Evolutionary conservation across 108 stramenopile genomes (phyloP).

Genomic region (Cyclotella cryptica): DNA sequence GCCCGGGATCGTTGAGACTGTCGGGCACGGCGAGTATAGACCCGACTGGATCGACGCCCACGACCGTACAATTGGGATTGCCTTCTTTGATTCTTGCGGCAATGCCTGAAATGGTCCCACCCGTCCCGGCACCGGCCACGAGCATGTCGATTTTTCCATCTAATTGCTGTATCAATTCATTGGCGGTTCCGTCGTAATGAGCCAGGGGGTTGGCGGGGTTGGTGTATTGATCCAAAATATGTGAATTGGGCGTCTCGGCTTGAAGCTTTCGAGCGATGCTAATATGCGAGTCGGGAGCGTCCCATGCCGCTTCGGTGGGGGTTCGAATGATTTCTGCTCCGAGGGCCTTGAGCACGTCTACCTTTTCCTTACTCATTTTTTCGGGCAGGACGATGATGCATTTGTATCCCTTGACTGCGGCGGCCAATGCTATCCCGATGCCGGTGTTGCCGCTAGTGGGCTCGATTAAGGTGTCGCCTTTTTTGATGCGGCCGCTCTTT

Average conservation of each 20-base stretch:
- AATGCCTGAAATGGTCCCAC: slow-evolving; percentile 88
- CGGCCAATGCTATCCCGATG: slow-evolving; percentile 92
- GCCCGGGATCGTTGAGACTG: slow-evolving; percentile 79
- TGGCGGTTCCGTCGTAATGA: slow-evolving; percentile 94
- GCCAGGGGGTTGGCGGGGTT: slow-evolving; percentile 91
- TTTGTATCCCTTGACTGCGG: slow-evolving; percentile 87
- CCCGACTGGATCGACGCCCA: slow-evolving; percentile 90
- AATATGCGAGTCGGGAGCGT: slow-evolving; percentile 93
- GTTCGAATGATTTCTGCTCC: slow-evolving; percentile 94
- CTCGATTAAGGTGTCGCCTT: slow-evolving; percentile 95
- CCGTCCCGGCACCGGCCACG: slow-evolving; percentile 87
- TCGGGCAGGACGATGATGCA: slow-evolving; percentile 95
- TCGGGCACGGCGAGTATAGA: slow-evolving; percentile 85
- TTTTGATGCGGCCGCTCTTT: slow-evolving; percentile 69
- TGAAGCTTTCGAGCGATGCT: slow-evolving; percentile 85
- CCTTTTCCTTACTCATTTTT: slow-evolving; percentile 96
- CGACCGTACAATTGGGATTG: slow-evolving; percentile 72
- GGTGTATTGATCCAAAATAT: slow-evolving; percentile 93
- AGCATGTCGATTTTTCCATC: slow-evolving; percentile 86
- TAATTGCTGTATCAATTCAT: slow-evolving; percentile 82
- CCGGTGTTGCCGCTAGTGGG: slow-evolving; percentile 97
- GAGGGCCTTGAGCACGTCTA: slow-evolving; percentile 90
- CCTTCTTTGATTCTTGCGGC: slow-evolving; percentile 85
- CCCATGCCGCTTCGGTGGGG: slow-evolving; percentile 90
- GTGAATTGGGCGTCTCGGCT: slow-evolving; percentile 86